Evolutionary conservation across 2,329 filamentous ascomycete species (phyloP), one percentile per base, ranked within the genome.

Genomic region (Penicillium expansum): DNA sequence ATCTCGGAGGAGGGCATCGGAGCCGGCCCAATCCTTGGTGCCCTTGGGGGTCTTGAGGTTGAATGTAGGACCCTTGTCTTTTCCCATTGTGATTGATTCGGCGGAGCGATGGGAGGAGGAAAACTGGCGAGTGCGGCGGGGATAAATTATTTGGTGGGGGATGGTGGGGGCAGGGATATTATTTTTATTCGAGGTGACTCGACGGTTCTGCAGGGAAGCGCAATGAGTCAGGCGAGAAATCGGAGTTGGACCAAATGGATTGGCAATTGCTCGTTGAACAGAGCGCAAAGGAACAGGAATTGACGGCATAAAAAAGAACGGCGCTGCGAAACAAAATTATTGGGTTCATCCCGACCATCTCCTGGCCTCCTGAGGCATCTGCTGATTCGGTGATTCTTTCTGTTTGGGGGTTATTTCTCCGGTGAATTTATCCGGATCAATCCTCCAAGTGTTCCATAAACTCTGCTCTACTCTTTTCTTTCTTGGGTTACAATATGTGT

Each of bases 31-130:
- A 74, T 96, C 92, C 72, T 91, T 90, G 63, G 91, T 96, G 66
- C 92, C 91, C 82, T 96, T 96, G 61, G 91, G 90, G 70, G 88
- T 90, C 82, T 96, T 96, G 72, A 95, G 82, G 76, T 86, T 85
- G 76, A 89, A 87, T 52, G 71, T 63, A 30, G 33, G 18, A 22
- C 68, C 57, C 69, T 79, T 79, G 27, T 76, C 72, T 64, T 77
- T 76, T 44, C 59, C 60, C 64, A 69, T 69, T 54, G 62, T 62
- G 37, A 62, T 57, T 59, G 61, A 63, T 57, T 52, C 9, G 39
- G 42, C 51, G 59, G 55, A 59, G 55, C 38, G 58, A 56, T 37
- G 47, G 56, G 59, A 55, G 50, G 63, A 62, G 44, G 62, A 66
- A 63, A 65, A 65, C 57, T 58, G 65, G 52, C 62, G 64, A 64